phyloP scores from a whole-genome alignment of 1,284 basidiomycete species.

The Boletus semigastroideus region DNA sequence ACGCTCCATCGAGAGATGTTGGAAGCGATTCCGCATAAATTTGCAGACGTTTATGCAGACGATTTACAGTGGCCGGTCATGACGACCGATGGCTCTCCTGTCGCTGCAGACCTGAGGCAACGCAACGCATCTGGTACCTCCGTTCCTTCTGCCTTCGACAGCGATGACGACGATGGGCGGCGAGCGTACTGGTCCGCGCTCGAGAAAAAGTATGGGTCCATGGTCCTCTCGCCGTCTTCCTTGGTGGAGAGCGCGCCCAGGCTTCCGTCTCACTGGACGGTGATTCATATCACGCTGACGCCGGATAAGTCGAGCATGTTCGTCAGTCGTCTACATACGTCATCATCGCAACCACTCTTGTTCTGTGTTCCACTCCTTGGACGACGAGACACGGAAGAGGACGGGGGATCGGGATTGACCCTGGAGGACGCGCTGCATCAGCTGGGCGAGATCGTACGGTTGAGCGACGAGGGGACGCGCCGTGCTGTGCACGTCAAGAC shows the following conservation, averaged over 20 bases:
- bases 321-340: conserved; percentile 74
- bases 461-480: conserved; percentile 78
- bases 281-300: conserved; percentile 82
- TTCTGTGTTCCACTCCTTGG: conserved; percentile 90
- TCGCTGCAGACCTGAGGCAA: conserved; percentile 20
- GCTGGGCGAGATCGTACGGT: conserved; percentile 74
- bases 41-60: conserved; percentile 45
- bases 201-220: conserved; percentile 34
- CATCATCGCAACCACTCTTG: conserved; percentile 60
- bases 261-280: conserved; percentile 81
- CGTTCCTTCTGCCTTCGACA: conserved; percentile 25
- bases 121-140: conserved; percentile 4
- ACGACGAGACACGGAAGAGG: conserved; percentile 72
- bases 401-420: conserved; percentile 67
- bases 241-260: conserved; percentile 28
- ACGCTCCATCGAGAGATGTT: conserved; percentile 81
- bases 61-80: conserved; percentile 72
- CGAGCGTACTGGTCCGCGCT: conserved; percentile 37
- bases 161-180: conserved; percentile 37
- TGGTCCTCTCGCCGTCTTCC: conserved; percentile 21
- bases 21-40: conserved; percentile 68
- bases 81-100: conserved; percentile 41
- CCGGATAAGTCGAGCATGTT: conserved; percentile 84
- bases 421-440: conserved; percentile 76
- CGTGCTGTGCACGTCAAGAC: conserved; percentile 69